Evolutionary conservation across 2,329 filamentous ascomycete genomes (phyloP).

Genomic region (Diaporthe capsici): DNA sequence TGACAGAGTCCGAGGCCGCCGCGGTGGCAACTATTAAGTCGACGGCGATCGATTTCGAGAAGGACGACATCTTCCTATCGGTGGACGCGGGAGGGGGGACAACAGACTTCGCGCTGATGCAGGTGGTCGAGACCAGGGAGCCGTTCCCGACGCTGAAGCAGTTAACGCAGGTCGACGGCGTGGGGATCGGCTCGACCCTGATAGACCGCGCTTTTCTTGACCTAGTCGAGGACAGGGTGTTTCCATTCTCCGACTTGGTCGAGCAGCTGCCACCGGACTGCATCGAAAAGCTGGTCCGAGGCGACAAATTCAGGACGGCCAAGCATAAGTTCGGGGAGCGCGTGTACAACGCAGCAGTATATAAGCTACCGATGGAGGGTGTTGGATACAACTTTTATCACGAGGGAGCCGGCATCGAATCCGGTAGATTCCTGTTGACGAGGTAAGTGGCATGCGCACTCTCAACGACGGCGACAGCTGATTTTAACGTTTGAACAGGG

Average conservation of each 20-base stretch:
- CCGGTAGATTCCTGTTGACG: conserved; percentile 57
- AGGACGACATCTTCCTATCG: conserved; percentile 58
- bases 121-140: conserved; percentile 51
- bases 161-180: conserved; percentile 57
- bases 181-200: conserved; percentile 61
- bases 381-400: conserved; percentile 58
- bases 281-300: conserved; percentile 54
- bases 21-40: conserved; percentile 62
- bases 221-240: conserved; percentile 55
- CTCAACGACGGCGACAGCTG: neutral
- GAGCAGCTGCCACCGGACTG: conserved; percentile 54
- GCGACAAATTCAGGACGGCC: conserved; percentile 55
- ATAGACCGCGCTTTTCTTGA: conserved; percentile 60
- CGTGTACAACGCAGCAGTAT: conserved; percentile 57
- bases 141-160: conserved; percentile 49
- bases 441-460: conserved; percentile 49
- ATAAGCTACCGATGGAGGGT: conserved; percentile 60
- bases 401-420: conserved; percentile 54
- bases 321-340: conserved; percentile 61
- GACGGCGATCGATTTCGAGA: conserved; percentile 54
- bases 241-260: conserved; percentile 52
- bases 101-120: conserved; percentile 61
- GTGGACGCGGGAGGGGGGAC: conserved; percentile 63
- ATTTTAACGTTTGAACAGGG: conserved; percentile 46
- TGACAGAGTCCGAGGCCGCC: conserved; percentile 64